Conservation (phyloP, 106 monocot species). For the Apostasia ramifera region DNA sequence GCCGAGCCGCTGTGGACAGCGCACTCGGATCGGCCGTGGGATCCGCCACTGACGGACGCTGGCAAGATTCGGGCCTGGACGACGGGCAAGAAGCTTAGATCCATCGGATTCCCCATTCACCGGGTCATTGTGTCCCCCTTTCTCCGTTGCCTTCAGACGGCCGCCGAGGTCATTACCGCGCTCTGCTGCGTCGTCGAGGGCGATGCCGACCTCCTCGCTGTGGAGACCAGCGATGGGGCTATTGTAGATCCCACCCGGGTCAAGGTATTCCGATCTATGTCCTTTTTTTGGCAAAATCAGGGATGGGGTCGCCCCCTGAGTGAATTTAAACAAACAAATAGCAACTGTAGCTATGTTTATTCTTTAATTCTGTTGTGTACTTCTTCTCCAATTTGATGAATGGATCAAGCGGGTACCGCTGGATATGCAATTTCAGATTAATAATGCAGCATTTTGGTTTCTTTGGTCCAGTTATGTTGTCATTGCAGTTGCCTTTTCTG, state of each 20-base stretch:
- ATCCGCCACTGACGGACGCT: slow-evolving; percentile 59
- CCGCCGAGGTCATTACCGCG: slow-evolving; percentile 46
- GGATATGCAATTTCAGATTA: too few relatives aligned
- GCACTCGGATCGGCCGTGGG: slow-evolving; percentile 56
- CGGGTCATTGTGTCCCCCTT: slow-evolving; percentile 85
- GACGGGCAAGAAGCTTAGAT: slow-evolving; percentile 44
- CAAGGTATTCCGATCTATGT: slow-evolving; percentile 37
- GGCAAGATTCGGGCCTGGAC: slow-evolving; percentile 66
- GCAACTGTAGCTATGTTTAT: too few relatives aligned
- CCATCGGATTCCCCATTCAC: slow-evolving; percentile 39
- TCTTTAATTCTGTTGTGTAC: too few relatives aligned
- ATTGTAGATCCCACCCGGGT: slow-evolving; percentile 52
- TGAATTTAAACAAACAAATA: neutral
- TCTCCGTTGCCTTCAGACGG: slow-evolving; percentile 81
- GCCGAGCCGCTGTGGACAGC: slow-evolving; percentile 45
- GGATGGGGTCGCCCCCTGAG: neutral
- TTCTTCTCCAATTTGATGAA: too few relatives aligned
- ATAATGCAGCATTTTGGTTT: too few relatives aligned
- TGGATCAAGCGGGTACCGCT: too few relatives aligned
- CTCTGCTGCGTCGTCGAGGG: slow-evolving; percentile 50
- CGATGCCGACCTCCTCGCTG: slow-evolving; percentile 16
- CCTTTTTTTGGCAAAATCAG: neutral
- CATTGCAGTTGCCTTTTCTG: too few relatives aligned
- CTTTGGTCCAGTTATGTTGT: too few relatives aligned
- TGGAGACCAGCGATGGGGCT: slow-evolving; percentile 37